Conservation (phyloP, 1,284 basidiomycete species). For the Rhodotorula glutinis region DNA sequence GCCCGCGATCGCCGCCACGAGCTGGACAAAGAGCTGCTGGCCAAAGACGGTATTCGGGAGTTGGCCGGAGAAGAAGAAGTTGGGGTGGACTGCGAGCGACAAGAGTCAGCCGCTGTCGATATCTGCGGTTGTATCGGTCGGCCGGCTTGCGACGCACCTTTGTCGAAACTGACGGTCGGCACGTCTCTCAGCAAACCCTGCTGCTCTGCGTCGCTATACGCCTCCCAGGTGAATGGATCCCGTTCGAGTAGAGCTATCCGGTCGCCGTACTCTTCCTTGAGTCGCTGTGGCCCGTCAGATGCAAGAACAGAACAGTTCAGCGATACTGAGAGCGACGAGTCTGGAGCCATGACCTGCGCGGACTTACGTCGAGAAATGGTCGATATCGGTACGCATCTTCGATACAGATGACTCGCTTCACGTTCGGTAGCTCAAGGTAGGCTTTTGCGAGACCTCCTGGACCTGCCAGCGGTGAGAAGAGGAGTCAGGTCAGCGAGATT, state of each 20-base stretch:
- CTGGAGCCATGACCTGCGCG: background rate
- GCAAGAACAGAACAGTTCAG: no score
- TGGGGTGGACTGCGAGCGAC: conserved; percentile 15
- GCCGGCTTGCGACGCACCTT: background rate
- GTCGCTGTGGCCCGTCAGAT: background rate
- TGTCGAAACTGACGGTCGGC: conserved; percentile 16
- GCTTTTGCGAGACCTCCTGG: conserved; percentile 31
- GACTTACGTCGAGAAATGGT: conserved; percentile 19
- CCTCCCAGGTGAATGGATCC: conserved; percentile 38
- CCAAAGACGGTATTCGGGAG: conserved; percentile 29
- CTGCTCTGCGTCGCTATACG: conserved; percentile 21
- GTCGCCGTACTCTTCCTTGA: conserved; percentile 15
- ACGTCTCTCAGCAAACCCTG: conserved; percentile 11
- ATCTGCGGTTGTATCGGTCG: no score
- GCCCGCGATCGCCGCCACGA: conserved; percentile 13
- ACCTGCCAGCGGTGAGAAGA: background rate
- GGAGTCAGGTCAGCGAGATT: background rate
- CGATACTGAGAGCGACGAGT: background rate
- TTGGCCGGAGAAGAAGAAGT: conserved; percentile 35
- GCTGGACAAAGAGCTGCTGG: conserved; percentile 34
- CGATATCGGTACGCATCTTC: conserved; percentile 35
- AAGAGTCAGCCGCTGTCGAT: no score
- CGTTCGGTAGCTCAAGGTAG: conserved; percentile 36
- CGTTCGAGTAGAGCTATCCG: conserved; percentile 2
- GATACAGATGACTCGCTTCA: conserved; percentile 32